Conservation (phyloP, 768 basidiomycete genomes). For the Lyophyllum shimeji region DNA sequence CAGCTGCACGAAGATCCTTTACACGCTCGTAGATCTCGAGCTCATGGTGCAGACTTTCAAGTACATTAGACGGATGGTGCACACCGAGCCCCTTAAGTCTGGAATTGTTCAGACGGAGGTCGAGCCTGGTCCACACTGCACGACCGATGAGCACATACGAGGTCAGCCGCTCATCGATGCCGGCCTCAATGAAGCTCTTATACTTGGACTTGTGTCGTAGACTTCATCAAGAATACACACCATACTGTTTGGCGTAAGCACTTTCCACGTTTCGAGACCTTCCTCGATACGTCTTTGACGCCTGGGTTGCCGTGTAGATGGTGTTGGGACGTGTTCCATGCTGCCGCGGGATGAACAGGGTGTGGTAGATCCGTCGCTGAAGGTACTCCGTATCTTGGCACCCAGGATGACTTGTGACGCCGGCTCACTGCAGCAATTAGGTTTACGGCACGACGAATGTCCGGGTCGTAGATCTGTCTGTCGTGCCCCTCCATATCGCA, state of each 20-base stretch:
- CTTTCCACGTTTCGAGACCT: background rate
- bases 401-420: background rate
- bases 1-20: background rate
- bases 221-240: constrained; percentile 17
- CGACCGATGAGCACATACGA: constrained; percentile 34
- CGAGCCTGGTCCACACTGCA: constrained; percentile 29
- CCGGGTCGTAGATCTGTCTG: constrained; percentile 55
- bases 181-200: background rate
- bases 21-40: constrained; percentile 8
- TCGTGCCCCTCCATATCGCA: constrained; percentile 50
- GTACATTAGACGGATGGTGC: constrained; percentile 17
- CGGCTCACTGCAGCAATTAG: constrained; percentile 17
- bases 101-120: constrained; percentile 13
- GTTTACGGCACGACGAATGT: constrained; percentile 60
- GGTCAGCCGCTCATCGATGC: constrained; percentile 15
- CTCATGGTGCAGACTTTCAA: constrained; percentile 19
- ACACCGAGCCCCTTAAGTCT: constrained; percentile 19
- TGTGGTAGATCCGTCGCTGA: constrained; percentile 48
- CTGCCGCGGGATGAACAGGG: constrained; percentile 49
- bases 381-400: constrained; percentile 23
- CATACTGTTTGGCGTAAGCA: constrained; percentile 11
- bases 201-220: constrained; percentile 2
- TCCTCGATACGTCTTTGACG: background rate
- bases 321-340: constrained; percentile 51
- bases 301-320: constrained; percentile 30